These are phyloP conservation scores for Theobroma grandiflorum DNA, from an alignment of 441 rosid genomes.

Conservation along the genomic window DNA sequence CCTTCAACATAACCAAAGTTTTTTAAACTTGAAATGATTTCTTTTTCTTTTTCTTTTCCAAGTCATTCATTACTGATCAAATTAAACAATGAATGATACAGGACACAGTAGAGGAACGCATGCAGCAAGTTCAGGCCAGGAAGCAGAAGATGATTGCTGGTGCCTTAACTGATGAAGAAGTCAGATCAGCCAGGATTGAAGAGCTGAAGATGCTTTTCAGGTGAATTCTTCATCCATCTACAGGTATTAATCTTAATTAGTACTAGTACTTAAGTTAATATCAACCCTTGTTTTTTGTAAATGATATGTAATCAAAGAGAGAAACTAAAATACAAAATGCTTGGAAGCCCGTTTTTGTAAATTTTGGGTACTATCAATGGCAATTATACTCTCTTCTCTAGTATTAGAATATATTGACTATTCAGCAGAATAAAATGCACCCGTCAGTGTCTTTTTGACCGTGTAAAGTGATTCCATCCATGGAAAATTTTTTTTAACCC, in stretches of 20 bases:
- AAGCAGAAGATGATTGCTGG: slow-evolving; percentile 75
- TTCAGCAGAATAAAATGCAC: not conserved
- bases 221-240: slow-evolving; percentile 24
- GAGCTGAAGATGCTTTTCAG: slow-evolving; percentile 68
- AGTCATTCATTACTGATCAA: not conserved
- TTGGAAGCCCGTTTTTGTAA: slow-evolving; percentile 21
- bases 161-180: slow-evolving; percentile 72
- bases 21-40: not conserved
- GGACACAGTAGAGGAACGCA: slow-evolving; percentile 68
- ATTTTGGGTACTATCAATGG: slow-evolving; percentile 13
- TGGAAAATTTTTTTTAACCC: no score
- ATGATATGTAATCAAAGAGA: not conserved
- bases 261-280: not conserved
- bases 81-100: slow-evolving; percentile 25
- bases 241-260: not conserved
- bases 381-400: not conserved
- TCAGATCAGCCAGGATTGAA: slow-evolving; percentile 67
- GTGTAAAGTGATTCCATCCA: not conserved
- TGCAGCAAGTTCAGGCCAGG: slow-evolving; percentile 78
- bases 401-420: not conserved
- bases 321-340: not conserved
- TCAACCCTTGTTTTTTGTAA: not conserved
- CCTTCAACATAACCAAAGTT: not conserved
- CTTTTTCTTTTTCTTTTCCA: not conserved
- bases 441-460: not conserved